Evolutionary conservation across 108 stramenopile genomes (phyloP).

Genomic region (Mayamaea pseudoterrestris): DNA sequence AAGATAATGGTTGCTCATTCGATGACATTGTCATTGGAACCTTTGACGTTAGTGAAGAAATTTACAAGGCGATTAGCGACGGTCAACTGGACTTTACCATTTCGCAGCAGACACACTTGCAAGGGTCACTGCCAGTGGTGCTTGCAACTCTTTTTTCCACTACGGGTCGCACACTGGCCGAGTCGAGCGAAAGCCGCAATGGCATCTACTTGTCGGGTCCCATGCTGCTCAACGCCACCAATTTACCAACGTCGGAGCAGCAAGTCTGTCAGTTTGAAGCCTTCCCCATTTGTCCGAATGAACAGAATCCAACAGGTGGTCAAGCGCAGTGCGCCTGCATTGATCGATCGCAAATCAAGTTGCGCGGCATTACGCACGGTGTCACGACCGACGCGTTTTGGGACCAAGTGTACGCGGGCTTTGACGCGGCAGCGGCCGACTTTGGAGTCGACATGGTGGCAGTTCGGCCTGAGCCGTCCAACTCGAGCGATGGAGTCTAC

Average conservation of each 20-base stretch:
- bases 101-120: conserved; percentile 18
- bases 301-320: background rate
- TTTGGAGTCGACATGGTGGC: conserved; percentile 11
- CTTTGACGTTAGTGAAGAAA: conserved; percentile 10
- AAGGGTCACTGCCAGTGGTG: conserved; percentile 18
- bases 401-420: conserved; percentile 18
- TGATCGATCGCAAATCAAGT: conserved; percentile 8
- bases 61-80: conserved; percentile 8
- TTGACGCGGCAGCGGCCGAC: conserved; percentile 14
- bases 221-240: conserved; percentile 9
- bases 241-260: conserved; percentile 8
- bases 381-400: conserved; percentile 17
- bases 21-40: too few relatives aligned
- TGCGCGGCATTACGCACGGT: conserved; percentile 23
- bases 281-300: conserved; percentile 19
- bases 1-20: too few relatives aligned
- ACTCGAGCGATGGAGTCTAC: background rate
- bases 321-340: conserved; percentile 9
- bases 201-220: conserved; percentile 3
- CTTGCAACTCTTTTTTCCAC: too few relatives aligned
- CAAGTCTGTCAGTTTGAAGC: conserved; percentile 9
- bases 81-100: conserved; percentile 16
- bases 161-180: background rate
- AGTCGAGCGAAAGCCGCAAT: conserved; percentile 5
- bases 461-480: background rate